These are phyloP conservation scores for Proliferodiscus dingleyae DNA, from an alignment of 2,329 filamentous ascomycete genomes.

Conservation along the genomic window DNA sequence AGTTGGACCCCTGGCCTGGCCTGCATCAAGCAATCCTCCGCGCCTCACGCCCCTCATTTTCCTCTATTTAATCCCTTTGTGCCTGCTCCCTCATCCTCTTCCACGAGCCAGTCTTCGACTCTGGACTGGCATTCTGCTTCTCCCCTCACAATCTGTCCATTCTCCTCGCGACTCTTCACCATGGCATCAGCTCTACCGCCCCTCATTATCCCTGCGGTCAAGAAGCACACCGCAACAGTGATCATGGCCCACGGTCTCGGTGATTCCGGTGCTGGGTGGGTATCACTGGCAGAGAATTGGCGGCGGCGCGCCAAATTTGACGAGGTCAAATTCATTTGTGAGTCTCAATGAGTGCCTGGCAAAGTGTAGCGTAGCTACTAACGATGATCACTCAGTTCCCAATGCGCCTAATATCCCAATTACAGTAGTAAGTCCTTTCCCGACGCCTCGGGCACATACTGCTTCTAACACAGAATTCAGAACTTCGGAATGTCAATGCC, in stretches of 20 bases:
- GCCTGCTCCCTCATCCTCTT: too few relatives aligned
- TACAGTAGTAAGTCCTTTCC: constrained; percentile 52
- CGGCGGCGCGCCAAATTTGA: constrained; percentile 73
- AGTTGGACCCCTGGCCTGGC: too few relatives aligned
- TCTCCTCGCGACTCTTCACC: too few relatives aligned
- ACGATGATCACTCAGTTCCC: constrained; percentile 48
- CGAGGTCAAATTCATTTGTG: constrained; percentile 80
- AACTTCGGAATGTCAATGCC: constrained; percentile 78
- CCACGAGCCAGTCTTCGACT: too few relatives aligned
- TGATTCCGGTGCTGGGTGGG: constrained; percentile 76
- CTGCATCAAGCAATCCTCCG: too few relatives aligned
- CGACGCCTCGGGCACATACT: not conserved
- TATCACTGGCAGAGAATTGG: constrained; percentile 82
- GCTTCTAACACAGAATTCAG: constrained; percentile 36
- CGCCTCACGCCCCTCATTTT: too few relatives aligned
- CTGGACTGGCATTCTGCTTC: too few relatives aligned
- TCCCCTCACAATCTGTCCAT: too few relatives aligned
- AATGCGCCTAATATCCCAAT: constrained; percentile 85
- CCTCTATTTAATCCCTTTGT: too few relatives aligned
- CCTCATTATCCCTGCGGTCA: constrained; percentile 72
- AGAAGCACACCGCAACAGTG: constrained; percentile 85
- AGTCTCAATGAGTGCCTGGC: too few relatives aligned
- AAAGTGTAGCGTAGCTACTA: not conserved
- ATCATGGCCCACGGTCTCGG: constrained; percentile 93
- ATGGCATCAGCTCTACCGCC: constrained; percentile 32